Conservation (phyloP, 805 yeast species). For the Saturnispora sanitii region DNA sequence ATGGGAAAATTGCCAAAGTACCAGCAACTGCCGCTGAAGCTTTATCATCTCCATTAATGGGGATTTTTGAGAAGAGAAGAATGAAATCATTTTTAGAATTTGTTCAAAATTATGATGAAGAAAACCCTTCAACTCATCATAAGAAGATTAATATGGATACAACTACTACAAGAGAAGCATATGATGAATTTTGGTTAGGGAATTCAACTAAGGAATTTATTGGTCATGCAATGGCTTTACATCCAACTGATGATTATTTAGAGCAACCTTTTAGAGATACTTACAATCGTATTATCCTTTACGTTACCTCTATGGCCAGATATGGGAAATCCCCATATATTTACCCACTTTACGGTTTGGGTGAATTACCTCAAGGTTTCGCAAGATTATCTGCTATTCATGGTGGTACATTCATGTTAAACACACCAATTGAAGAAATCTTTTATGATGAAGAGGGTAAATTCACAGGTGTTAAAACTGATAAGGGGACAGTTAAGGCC, state of each 20-base stretch:
- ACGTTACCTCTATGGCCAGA: constrained; percentile 83
- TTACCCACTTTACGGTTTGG: constrained; percentile 92
- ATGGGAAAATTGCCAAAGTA: constrained; percentile 86
- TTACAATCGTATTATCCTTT: constrained; percentile 73
- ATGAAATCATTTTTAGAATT: constrained; percentile 88
- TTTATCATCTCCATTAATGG: constrained; percentile 83
- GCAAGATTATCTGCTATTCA: constrained; percentile 94
- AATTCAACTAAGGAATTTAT: constrained; percentile 90
- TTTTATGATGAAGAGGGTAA: constrained; percentile 62
- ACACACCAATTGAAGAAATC: constrained; percentile 88
- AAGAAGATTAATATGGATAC: constrained; percentile 78
- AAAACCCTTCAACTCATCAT: constrained; percentile 68
- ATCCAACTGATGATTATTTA: constrained; percentile 86
- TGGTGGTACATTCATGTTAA: constrained; percentile 98
- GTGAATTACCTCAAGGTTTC: constrained; percentile 98
- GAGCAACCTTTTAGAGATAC: constrained; percentile 87
- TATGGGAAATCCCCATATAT: constrained; percentile 95
- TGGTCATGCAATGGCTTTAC: constrained; percentile 98
- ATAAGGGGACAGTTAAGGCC: constrained; percentile 85
- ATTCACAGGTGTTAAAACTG: constrained; percentile 80
- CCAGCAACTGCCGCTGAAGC: constrained; percentile 92
- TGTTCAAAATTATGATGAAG: constrained; percentile 73
- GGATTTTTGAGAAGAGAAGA: constrained; percentile 90
- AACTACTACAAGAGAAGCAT: constrained; percentile 87
- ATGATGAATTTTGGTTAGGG: constrained; percentile 81